These are phyloP conservation scores for Curvularia sp. DNA, from an alignment of 2,329 filamentous ascomycete species.

Conservation along the genomic window DNA sequence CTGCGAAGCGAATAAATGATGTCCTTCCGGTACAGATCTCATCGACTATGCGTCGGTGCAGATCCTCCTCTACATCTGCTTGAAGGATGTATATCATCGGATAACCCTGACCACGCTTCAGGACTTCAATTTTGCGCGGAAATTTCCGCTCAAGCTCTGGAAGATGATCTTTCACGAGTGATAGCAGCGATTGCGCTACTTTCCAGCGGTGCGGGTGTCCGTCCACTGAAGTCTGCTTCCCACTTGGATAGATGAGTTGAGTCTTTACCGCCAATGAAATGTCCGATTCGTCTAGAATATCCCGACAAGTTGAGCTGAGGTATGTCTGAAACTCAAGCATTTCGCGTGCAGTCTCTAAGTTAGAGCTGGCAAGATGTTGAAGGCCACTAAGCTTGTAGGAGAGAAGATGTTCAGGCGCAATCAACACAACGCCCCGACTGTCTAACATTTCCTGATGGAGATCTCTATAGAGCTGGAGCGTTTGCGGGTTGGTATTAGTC, in stretches of 20 bases:
- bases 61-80: constrained; percentile 67
- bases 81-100: constrained; percentile 61
- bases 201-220: constrained; percentile 64
- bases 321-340: constrained; percentile 49
- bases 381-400: constrained; percentile 69
- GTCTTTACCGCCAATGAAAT: constrained; percentile 66
- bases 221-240: constrained; percentile 59
- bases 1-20: constrained; percentile 42
- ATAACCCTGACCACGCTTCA: constrained; percentile 36
- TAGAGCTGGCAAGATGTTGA: constrained; percentile 54
- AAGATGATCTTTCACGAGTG: constrained; percentile 49
- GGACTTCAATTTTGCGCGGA: constrained; percentile 56
- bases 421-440: constrained; percentile 62
- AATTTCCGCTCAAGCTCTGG: constrained; percentile 36
- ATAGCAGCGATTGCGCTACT: constrained; percentile 62
- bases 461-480: constrained; percentile 48
- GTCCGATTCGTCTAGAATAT: constrained; percentile 71
- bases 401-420: constrained; percentile 69
- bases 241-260: constrained; percentile 69
- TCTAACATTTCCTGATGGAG: constrained; percentile 58
- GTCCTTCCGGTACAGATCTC: constrained; percentile 28
- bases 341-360: constrained; percentile 20
- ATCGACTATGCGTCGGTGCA: not conserved
- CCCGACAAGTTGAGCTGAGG: constrained; percentile 56
- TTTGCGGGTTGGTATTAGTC: constrained; percentile 41